Base-by-base conservation (phyloP, 1,284 basidiomycete species). In the Polyporus tsugae region DNA sequence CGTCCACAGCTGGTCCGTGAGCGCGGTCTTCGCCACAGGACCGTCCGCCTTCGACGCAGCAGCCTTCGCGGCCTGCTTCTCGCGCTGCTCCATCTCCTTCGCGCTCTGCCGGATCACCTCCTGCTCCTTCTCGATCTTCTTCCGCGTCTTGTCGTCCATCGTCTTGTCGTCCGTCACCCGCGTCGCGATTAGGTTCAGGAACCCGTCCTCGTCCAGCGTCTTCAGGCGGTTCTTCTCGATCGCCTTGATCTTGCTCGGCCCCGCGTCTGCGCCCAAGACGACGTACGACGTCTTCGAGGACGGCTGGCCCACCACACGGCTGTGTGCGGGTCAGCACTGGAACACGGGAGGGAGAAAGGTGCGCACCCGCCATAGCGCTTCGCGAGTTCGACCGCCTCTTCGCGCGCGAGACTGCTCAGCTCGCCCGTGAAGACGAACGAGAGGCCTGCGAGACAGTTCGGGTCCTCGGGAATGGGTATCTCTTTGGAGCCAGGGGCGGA, bases 391-490 rank as follows among this genome's bases (percentile, higher is more conserved):
- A 86, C 78, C 0, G 95, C 94, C 75, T 98, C 96, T 6, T 99
- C 96, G 41, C 97, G 88, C 2, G 94, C 91, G 67, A 99, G 89
- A 66, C 92, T 94, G 58, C 87, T 88, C 59, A 99, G 82, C 76
- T 99, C 97, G 13, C 97, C 98, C 0, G 96, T 98, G 74, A 99
- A 99, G 33, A 99, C 98, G 74, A 99, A 93, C 0, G 95, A 88
- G 33, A 99, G 84, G 0, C 97, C 97, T 0, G 91, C 87, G 2
- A 99, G 85, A 78, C 94, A 96, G 75, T 97, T 91, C 0, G 91
- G 90, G 62, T 79, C 79, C 33, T 71, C 88, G 77, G 72, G 90
- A 87, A 93, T 86, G 0, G 97, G 98, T 3, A 99, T 88, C 11
- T 88, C 81, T 78, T 98, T 99, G 29, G 91, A 90, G 0, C 95